phyloP scores from a whole-genome alignment of 108 stramenopile species.

The Chaetoceros muelleri region DNA sequence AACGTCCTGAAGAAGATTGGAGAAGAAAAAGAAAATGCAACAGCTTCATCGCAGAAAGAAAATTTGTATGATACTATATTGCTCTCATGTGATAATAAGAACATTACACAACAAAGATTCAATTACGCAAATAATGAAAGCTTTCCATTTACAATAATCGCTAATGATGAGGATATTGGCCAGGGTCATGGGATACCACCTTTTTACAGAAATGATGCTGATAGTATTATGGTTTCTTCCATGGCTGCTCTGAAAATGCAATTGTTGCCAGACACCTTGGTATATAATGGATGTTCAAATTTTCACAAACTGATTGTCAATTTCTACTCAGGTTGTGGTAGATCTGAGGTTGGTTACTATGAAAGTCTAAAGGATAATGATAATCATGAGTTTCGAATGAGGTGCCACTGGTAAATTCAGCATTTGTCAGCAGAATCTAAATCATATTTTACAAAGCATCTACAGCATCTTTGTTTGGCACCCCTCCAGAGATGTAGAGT shows the following conservation, averaged over 20 bases:
- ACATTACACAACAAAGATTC: neutral
- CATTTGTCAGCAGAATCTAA: no score
- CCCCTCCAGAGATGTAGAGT: no score
- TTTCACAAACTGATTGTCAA: no score
- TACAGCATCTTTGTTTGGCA: no score
- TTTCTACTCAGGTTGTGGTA: no score
- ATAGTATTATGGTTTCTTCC: neutral
- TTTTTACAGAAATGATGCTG: neutral
- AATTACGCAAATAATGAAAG: neutral
- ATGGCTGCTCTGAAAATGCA: neutral
- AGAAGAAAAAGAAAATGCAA: neutral
- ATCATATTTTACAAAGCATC: no score
- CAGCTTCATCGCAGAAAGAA: neutral
- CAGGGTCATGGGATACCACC: neutral
- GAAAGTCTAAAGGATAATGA: no score
- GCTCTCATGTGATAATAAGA: neutral
- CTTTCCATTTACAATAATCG: neutral
- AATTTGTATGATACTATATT: neutral
- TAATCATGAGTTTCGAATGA: no score
- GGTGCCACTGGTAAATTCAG: no score
- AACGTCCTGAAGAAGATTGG: no score
- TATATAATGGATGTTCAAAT: neutral
- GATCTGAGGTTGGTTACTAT: no score
- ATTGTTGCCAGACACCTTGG: neutral
- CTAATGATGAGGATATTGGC: neutral